phyloP scores from a whole-genome alignment of 352 stramenopile species.

The Sclerospora graminicola region DNA sequence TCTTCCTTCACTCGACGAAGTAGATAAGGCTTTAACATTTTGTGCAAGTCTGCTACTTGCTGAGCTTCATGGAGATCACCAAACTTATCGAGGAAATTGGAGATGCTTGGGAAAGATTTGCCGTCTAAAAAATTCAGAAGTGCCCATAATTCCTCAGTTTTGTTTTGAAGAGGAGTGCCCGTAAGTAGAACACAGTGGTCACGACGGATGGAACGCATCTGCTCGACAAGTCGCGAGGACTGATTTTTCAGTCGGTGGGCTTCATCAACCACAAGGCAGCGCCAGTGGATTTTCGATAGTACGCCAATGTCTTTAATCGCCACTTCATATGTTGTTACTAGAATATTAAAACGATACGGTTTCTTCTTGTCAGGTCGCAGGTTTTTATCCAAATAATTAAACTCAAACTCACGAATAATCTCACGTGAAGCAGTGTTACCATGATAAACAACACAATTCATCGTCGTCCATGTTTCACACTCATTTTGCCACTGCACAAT shows the following conservation, averaged over 20 bases:
- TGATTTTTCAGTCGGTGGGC: conserved; percentile 86
- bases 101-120: conserved; percentile 88
- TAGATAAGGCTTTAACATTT: conserved; percentile 86
- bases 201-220: conserved; percentile 69
- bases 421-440: conserved; percentile 89
- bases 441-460: conserved; percentile 99
- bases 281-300: conserved; percentile 93
- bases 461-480: conserved; percentile 96
- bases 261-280: conserved; percentile 84
- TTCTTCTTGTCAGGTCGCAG: conserved; percentile 75
- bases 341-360: conserved; percentile 82
- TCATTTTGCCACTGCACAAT: conserved; percentile 99
- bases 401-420: conserved; percentile 94
- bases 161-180: conserved; percentile 91
- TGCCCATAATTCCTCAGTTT: conserved; percentile 99
- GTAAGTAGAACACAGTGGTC: conserved; percentile 83
- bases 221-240: conserved; percentile 73
- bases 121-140: conserved; percentile 98
- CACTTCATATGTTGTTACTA: conserved; percentile 88
- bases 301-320: conserved; percentile 85
- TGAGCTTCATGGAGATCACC: conserved; percentile 78
- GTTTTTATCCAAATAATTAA: conserved; percentile 75
- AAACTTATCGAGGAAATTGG: conserved; percentile 92
- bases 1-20: conserved; percentile 86
- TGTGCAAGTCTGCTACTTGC: conserved; percentile 85